A percentile compares a stretch with the other conserved stretches of the same genome.
Evolutionary conservation across 2,329 filamentous ascomycete genomes (phyloP).

Genomic region (Fusarium humuli): DNA sequence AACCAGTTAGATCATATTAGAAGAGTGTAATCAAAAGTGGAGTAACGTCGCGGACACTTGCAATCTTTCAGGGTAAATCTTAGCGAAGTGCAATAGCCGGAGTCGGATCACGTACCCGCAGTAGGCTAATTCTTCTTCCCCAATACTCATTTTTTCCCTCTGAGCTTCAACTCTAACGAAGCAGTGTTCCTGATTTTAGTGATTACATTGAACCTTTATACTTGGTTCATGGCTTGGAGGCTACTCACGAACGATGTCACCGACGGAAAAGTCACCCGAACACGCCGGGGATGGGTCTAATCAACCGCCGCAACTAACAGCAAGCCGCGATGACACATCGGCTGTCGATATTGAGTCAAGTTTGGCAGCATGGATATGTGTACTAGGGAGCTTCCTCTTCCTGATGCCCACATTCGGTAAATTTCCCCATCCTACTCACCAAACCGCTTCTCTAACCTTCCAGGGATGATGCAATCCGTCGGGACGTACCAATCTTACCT

Average conservation of each 20-base stretch:
- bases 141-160: background rate
- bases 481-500: slow-evolving; percentile 21
- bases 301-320: background rate
- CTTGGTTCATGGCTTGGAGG: background rate
- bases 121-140: background rate
- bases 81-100: slow-evolving; percentile 12
- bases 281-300: background rate
- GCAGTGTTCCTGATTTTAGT: fast-evolving
- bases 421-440: no score
- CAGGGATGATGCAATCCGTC: slow-evolving; percentile 24
- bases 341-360: slow-evolving; percentile 13
- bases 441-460: background rate
- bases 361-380: slow-evolving; percentile 10
- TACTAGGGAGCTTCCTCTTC: slow-evolving; percentile 12
- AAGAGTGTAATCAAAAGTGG: background rate
- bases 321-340: background rate
- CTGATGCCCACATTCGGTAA: slow-evolving; percentile 13
- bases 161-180: fast-evolving
- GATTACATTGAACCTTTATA: fast-evolving
- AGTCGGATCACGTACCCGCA: slow-evolving; percentile 8
- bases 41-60: slow-evolving; percentile 6
- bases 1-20: background rate
- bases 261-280: background rate
- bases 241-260: background rate
- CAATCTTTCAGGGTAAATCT: slow-evolving; percentile 9